A percentile compares a stretch with the other conserved stretches of the same genome.
phyloP scores from a whole-genome alignment of 2,329 filamentous ascomycete species.

The Nannizziopsis barbatae region DNA sequence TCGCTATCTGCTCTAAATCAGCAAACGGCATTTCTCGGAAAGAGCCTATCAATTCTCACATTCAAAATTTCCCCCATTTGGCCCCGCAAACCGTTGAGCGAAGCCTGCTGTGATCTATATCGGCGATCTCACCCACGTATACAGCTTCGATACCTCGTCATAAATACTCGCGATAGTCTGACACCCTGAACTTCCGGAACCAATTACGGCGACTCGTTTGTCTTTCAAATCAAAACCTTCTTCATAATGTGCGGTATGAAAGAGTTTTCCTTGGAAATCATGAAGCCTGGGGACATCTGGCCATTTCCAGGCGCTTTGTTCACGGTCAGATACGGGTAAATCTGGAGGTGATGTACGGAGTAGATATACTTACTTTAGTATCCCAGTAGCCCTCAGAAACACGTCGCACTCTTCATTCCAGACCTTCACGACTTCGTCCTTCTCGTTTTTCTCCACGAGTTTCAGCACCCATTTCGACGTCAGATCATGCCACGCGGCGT shows the following conservation, averaged over 20 bases:
- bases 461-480: slow-evolving; percentile 29
- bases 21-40: slow-evolving; percentile 18
- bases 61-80: slow-evolving; percentile 13
- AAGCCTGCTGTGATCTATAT: slow-evolving; percentile 55
- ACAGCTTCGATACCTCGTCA: slow-evolving; percentile 37
- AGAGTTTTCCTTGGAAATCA: slow-evolving; percentile 36
- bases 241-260: slow-evolving; percentile 38
- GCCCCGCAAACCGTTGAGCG: slow-evolving; percentile 29
- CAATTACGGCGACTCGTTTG: slow-evolving; percentile 24
- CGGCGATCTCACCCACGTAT: slow-evolving; percentile 54
- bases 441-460: slow-evolving; percentile 13
- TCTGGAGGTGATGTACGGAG: slow-evolving; percentile 17
- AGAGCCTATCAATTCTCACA: slow-evolving; percentile 2
- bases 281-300: slow-evolving; percentile 39
- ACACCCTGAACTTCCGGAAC: slow-evolving; percentile 43
- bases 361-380: slow-evolving; percentile 26
- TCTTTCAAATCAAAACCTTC: slow-evolving; percentile 25
- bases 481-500: slow-evolving; percentile 43
- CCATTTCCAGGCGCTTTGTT: slow-evolving; percentile 32
- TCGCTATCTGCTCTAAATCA: slow-evolving; percentile 42
- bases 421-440: slow-evolving; percentile 18
- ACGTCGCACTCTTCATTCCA: slow-evolving; percentile 23
- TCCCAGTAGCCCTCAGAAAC: slow-evolving; percentile 32
- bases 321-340: neutral
- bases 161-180: slow-evolving; percentile 39